phyloP scores from a whole-genome alignment of 1,139 yeast species.

The Yamadazyma sp. region DNA sequence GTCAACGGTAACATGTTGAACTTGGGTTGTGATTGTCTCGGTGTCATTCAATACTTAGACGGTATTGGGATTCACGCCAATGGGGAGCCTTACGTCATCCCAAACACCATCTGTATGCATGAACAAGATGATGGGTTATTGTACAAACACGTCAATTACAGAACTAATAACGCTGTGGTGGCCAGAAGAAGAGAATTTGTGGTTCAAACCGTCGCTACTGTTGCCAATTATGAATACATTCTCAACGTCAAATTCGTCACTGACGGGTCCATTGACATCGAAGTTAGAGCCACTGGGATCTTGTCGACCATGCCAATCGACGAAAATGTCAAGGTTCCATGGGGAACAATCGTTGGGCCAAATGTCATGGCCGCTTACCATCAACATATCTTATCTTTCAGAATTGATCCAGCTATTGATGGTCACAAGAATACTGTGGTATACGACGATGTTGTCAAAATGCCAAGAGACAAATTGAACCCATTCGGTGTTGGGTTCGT shows the following conservation, averaged over 20 bases:
- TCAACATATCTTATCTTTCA: conserved; percentile 81
- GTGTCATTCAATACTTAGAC: conserved; percentile 79
- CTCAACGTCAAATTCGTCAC: conserved; percentile 76
- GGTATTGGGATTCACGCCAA: conserved; percentile 57
- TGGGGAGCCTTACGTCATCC: conserved; percentile 66
- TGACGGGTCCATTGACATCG: conserved; percentile 81
- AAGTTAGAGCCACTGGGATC: conserved; percentile 88
- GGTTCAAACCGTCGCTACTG: conserved; percentile 84
- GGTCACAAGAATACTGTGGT: conserved; percentile 80
- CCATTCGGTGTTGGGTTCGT: conserved; percentile 77
- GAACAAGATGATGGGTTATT: conserved; percentile 79
- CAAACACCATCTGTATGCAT: conserved; percentile 84
- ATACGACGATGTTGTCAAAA: conserved; percentile 69
- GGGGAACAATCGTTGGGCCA: conserved; percentile 86
- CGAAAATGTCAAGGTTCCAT: conserved; percentile 68
- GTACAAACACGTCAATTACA: conserved; percentile 82
- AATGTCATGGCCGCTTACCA: conserved; percentile 87
- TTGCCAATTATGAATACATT: conserved; percentile 87
- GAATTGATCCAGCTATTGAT: conserved; percentile 86
- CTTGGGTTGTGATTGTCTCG: conserved; percentile 89
- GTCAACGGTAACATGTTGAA: conserved; percentile 69
- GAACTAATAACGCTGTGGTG: conserved; percentile 71
- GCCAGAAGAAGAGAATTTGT: conserved; percentile 86
- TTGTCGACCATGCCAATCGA: conserved; percentile 83
- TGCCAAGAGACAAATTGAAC: conserved; percentile 59